Evolutionary conservation across 2,329 filamentous ascomycete species (phyloP).

Genomic region (Paecilomyces niveus): DNA sequence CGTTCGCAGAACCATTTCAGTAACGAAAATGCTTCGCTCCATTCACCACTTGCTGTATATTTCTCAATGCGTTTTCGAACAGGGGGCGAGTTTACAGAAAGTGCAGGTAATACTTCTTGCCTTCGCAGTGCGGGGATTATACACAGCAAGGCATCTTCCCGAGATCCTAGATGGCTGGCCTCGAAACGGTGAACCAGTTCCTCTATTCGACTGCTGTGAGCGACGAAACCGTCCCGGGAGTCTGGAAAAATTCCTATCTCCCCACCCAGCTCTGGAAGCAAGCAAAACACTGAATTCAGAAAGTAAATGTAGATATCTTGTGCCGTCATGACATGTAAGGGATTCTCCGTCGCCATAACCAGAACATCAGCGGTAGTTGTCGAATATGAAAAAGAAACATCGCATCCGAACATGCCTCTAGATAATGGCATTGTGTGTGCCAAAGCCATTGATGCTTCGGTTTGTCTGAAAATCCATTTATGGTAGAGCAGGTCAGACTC

Average conservation of each 20-base stretch:
- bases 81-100: conserved; percentile 11
- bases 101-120: conserved; percentile 12
- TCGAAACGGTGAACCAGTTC: conserved; percentile 19
- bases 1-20: too few species aligned
- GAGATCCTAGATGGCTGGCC: conserved; percentile 13
- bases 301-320: conserved; percentile 28
- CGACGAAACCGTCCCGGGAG: conserved; percentile 9
- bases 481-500: conserved; percentile 19
- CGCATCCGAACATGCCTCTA: too few species aligned
- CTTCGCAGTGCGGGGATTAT: conserved; percentile 19
- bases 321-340: too few species aligned
- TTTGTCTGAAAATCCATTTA: conserved; percentile 26
- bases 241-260: conserved; percentile 10
- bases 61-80: conserved; percentile 8
- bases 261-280: conserved; percentile 10
- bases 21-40: too few species aligned
- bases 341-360: too few species aligned
- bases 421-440: too few species aligned
- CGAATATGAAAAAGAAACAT: too few species aligned
- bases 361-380: too few species aligned
- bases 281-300: conserved; percentile 10
- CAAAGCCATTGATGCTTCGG: too few species aligned
- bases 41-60: not conserved
- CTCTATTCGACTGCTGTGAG: conserved; percentile 15
- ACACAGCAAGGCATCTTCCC: conserved; percentile 26